A percentile compares a stretch with the other conserved stretches of the same genome.
phyloP scores from a whole-genome alignment of 2,329 filamentous ascomycete species.

The Diaporthe sp. region DNA sequence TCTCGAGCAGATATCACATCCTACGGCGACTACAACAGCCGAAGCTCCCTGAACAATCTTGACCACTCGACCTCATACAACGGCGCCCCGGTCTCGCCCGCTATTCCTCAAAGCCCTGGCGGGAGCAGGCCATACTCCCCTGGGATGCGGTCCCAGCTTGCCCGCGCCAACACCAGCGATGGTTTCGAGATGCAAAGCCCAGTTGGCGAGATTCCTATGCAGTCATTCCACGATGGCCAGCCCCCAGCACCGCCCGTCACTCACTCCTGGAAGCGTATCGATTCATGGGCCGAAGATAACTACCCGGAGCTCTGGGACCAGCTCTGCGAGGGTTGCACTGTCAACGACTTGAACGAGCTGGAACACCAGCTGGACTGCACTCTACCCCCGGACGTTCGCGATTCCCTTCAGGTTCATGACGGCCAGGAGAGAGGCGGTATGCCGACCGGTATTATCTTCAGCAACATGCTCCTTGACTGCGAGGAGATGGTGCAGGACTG shows the following conservation, averaged over 20 bases:
- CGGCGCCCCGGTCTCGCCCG: constrained; percentile 62
- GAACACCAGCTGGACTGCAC: constrained; percentile 97
- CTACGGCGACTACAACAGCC: constrained; percentile 79
- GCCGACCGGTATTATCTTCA: constrained; percentile 93
- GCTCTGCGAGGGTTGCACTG: constrained; percentile 89
- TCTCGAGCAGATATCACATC: constrained; percentile 87
- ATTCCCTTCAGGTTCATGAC: constrained; percentile 91
- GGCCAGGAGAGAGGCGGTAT: constrained; percentile 95
- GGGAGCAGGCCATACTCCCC: constrained; percentile 86
- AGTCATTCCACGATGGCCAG: constrained; percentile 91
- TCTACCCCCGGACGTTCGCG: constrained; percentile 90
- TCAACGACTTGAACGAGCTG: constrained; percentile 95
- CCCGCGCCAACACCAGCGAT: constrained; percentile 72
- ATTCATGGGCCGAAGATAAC: constrained; percentile 93
- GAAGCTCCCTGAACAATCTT: constrained; percentile 62
- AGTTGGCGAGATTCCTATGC: constrained; percentile 92
- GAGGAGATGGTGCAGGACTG: constrained; percentile 99
- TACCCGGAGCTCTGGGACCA: constrained; percentile 96
- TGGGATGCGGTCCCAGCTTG: constrained; percentile 84
- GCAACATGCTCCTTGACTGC: constrained; percentile 95
- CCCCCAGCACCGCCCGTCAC: constrained; percentile 88
- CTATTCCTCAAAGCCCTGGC: constrained; percentile 65
- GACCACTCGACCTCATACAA: constrained; percentile 72
- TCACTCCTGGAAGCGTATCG: constrained; percentile 95
- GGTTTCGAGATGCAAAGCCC: constrained; percentile 78